Percentiles rank a stretch among this genome's conserved stretches.
Evolutionary conservation across 1,284 basidiomycete species (phyloP).

Genomic region (Papiliotrema flavescens): DNA sequence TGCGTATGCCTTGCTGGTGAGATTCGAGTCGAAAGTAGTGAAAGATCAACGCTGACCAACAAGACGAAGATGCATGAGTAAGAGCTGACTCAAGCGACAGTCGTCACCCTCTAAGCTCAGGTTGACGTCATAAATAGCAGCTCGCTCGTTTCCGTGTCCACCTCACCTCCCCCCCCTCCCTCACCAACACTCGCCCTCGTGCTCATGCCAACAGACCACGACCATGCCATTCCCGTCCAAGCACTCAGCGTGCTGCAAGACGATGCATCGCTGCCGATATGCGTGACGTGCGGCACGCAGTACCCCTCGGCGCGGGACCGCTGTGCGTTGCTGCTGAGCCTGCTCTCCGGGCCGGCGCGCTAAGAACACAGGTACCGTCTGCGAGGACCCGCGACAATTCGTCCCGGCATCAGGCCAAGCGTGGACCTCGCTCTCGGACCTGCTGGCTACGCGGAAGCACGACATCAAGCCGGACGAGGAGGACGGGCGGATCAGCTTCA

Average conservation of each 20-base stretch:
- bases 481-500: slow-evolving; percentile 35
- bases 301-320: slow-evolving; percentile 21
- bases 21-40: background rate
- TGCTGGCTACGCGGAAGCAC: slow-evolving; percentile 20
- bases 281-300: slow-evolving; percentile 45
- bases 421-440: slow-evolving; percentile 38
- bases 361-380: slow-evolving; percentile 25
- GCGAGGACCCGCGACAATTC: slow-evolving; percentile 41
- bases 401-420: slow-evolving; percentile 37
- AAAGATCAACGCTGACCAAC: too few relatives aligned
- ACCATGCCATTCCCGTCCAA: slow-evolving; percentile 10
- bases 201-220: background rate
- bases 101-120: too few relatives aligned
- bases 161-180: too few relatives aligned
- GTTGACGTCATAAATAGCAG: too few relatives aligned
- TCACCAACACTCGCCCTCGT: background rate
- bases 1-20: background rate
- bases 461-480: slow-evolving; percentile 32
- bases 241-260: slow-evolving; percentile 27
- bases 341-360: background rate
- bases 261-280: slow-evolving; percentile 41
- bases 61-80: too few relatives aligned
- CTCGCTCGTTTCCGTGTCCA: too few relatives aligned
- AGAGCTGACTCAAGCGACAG: too few relatives aligned
- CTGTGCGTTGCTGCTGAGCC: slow-evolving; percentile 19